Evolutionary conservation across 768 basidiomycete species (phyloP), one percentile per base, ranked within the genome.

Genomic region (Russula vinacea): DNA sequence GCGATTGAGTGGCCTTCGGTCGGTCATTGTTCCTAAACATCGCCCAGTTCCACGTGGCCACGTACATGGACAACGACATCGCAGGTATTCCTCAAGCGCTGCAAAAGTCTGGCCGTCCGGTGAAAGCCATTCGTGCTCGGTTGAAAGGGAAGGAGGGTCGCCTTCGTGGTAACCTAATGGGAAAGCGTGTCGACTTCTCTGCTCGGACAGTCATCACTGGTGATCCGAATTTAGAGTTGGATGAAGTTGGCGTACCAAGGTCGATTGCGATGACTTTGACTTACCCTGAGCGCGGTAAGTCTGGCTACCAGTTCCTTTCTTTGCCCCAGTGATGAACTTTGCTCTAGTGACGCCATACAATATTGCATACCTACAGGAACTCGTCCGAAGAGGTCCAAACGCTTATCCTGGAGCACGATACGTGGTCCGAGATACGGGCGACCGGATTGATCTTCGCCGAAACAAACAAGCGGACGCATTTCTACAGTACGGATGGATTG

Each of bases 11-110:
- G 10, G 32, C 60, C 39, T 13, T 54, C 55, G 32, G 1, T 11
- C 14, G 10, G 40, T 17, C 58, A 33, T 24, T 44, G 60, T n/a
- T 35, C n/a, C 22, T 60, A 56, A 47, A 61, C 7, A n/a, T 7
- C 32, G 45, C 14, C 11, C 17, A 97, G 93, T 99, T 95, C 74
- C 97, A 99, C 72, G 94, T 98, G 65, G 97, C 97, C 3, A 98
- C 97, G 0, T 99, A 98, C 74, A 99, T 99, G 96, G 97, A 99
- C 73, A 99, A 99, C 73, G 95, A 98, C 72, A 95, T 98, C 62
- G 94, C 97, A 39, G 97, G 97, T 51, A 92, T 98, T 40, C 97
- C 97, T 1, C 96, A 98, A 72, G 94, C 97, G 2, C 78, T 96
- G 69, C 97, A 98, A 72, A 98, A 98, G 76, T 95, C 93, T 47